Conservation (phyloP, 2,329 filamentous ascomycete genomes). For the Epichloe festucae region DNA sequence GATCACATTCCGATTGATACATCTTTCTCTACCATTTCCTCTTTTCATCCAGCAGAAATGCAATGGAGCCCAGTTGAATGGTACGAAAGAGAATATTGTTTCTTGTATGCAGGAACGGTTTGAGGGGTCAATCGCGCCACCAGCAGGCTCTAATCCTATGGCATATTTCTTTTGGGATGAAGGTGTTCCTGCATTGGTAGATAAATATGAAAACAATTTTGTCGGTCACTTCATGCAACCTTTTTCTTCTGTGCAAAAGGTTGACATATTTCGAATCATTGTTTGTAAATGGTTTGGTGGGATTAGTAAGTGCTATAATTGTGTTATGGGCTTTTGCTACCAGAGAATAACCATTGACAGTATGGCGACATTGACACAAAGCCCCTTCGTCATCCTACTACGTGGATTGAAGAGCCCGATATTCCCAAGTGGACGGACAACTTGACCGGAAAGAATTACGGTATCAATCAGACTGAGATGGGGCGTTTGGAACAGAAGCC, state of each 20-base stretch:
- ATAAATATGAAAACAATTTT: constrained; percentile 1
- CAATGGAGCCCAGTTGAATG: constrained; percentile 1
- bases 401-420: not conserved
- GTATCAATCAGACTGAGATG: not conserved
- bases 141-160: not conserved
- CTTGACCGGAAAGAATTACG: constrained; percentile 1
- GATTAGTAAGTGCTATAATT: not conserved
- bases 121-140: not conserved
- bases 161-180: constrained; percentile 4
- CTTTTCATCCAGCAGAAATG: constrained; percentile 4
- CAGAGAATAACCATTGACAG: not conserved
- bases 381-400: constrained; percentile 1
- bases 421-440: constrained; percentile 1
- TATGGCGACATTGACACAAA: constrained; percentile 4
- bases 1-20: not conserved
- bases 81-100: not conserved
- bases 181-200: constrained; percentile 1
- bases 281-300: constrained; percentile 5
- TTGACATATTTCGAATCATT: constrained; percentile 3
- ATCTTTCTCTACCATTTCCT: constrained; percentile 1
- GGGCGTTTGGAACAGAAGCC: not conserved
- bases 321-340: not conserved
- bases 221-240: not conserved
- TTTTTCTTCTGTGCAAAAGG: not conserved
- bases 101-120: constrained; percentile 1